Base-by-base conservation (phyloP, 2,329 filamentous ascomycete species). In the Simplicillium sp. region DNA sequence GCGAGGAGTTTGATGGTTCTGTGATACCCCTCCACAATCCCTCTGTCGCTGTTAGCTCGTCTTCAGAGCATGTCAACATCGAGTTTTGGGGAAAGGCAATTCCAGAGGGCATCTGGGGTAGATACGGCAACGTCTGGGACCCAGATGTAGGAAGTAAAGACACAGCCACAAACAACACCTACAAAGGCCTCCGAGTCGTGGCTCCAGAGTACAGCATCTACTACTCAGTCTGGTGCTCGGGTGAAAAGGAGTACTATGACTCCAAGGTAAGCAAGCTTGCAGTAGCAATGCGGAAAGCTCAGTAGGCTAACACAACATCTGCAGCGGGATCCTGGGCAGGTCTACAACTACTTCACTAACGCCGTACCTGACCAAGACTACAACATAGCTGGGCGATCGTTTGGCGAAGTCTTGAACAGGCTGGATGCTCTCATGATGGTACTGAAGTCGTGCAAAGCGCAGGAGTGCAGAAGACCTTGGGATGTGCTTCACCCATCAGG, bases 361-460 rank as follows among this genome's bases (percentile, higher is more conserved):
- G 55, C 54, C 32, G 44, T 56, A 11, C 36, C 34, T 32, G 42
- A 36, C 8, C 34, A 29, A 13, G 8, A 36, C 18, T 7, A 29
- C 14, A 16, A 38, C 11, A n/a, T 13, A 6, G 14, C n/a, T 12
- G 20, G 28, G 5, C 20, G 29, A n/a, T 18, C 37, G 11, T 35
- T 44, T 7, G 13, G 20, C 15, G 34, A 36, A 32, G 38, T 44
- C 32, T 36, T 36, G 7, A 56, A 62, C 14, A 68, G 74, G 7
- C 64, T 82, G 1, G 76, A 81, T 47, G 62, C 75, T 2, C 62
- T 82, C 3, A 60, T 80, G 12, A 61, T 80, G 39, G 72, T 78
- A 2, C 65, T 76, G 36, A 81, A 81, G 60, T 72, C 72, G 2
- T 81, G 77, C 60, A 69, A 71, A 51, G 70, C 64, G 3, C 48